Evolutionary conservation across 768 basidiomycete genomes (phyloP), one percentile per base, ranked within the genome.

Genomic region (Suillus americanus): DNA sequence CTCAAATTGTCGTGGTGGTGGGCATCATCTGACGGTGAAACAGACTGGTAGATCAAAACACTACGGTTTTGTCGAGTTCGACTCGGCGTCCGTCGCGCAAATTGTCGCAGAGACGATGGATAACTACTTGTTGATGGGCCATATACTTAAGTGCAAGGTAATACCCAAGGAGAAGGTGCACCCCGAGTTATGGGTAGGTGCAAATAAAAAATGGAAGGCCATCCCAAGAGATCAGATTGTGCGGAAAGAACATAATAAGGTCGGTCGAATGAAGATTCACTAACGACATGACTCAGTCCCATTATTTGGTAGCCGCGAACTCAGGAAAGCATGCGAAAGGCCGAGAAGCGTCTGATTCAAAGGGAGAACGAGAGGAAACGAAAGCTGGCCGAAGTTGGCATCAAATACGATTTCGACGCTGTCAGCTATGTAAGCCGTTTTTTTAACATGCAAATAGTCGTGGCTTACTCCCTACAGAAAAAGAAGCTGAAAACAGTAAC

Each of bases 101-200:
- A 98, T 99, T 67, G 97, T 97, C 9, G 90, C 92, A 2, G 97
- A 99, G 72, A 99, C 97, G 53, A 99, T 99, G 97, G 89, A 99
- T 83, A 99, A 97, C 80, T 99, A 98, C 77, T 85, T 99, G 45
- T 83, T 99, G 67, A 86, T 91, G 84, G 96, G 97, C 8, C 97
- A 97, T 73, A 91, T 99, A 67, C 83, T 99, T 62, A 87, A 86
- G 51, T 99, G 97, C 81, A 91, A 93, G 77, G 77, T 95, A 60
- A 87, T 99, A 65, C 94, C 97, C 46, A 88, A 88, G 69, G 94
- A 96, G 30, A 77, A 96, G 66, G 87, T 99, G 1, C 97, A 99
- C 75, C 92, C 95, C 14, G 88, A 97, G 72, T 78, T 99, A 1
- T 99, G 97, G 97, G 81, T 96, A 13, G 97, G 97, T n/a, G 94